Conservation (phyloP, 2,329 filamentous ascomycete genomes). For the Helotiales sp. region DNA sequence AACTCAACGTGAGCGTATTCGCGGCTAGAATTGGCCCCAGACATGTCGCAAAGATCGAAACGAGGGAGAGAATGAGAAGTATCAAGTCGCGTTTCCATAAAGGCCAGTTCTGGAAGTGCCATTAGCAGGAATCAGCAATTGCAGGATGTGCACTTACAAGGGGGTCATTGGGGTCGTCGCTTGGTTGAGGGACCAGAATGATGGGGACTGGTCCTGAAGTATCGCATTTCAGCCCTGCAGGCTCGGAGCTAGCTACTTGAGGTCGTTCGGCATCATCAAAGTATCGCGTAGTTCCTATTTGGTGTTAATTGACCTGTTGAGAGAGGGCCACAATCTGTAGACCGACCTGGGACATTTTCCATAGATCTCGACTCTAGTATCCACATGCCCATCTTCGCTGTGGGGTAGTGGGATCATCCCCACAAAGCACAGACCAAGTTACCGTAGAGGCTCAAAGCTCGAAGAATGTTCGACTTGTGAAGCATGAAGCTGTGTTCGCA, state of each 20-base stretch:
- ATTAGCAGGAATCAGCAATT: constrained; percentile 10
- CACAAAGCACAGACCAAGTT: neutral
- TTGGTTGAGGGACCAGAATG: constrained; percentile 87
- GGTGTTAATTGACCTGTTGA: neutral
- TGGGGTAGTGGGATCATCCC: neutral
- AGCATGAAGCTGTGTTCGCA: neutral
- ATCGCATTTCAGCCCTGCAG: constrained; percentile 68
- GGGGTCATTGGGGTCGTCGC: constrained; percentile 87
- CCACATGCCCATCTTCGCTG: constrained; percentile 49
- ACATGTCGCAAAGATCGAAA: constrained; percentile 80
- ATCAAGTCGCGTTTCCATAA: constrained; percentile 83
- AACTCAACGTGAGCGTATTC: constrained; percentile 76
- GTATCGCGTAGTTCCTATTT: constrained; percentile 60
- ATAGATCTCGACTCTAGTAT: constrained; percentile 68
- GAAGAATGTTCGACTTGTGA: neutral
- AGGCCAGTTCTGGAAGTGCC: constrained; percentile 68
- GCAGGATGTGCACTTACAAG: constrained; percentile 49
- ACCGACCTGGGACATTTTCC: constrained; percentile 77
- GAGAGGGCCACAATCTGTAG: constrained; percentile 34
- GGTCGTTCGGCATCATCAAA: constrained; percentile 58
- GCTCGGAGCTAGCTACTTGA: constrained; percentile 41
- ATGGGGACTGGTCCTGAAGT: constrained; percentile 64
- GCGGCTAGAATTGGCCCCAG: constrained; percentile 86
- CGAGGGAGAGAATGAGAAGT: constrained; percentile 73
- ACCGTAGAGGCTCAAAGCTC: neutral